phyloP scores from a whole-genome alignment of 306 rosid species.

The Dryas drummondii region DNA sequence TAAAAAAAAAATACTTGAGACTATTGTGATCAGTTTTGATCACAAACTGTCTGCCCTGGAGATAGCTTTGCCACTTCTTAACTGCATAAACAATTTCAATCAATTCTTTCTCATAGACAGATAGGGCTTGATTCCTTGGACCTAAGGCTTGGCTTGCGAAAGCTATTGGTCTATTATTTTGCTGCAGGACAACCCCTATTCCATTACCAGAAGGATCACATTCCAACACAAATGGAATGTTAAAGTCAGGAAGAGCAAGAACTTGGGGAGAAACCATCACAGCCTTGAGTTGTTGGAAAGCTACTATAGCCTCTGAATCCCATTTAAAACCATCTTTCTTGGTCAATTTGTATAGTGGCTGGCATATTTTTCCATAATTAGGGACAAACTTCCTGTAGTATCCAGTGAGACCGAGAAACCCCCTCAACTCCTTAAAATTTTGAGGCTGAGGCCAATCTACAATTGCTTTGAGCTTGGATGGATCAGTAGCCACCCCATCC shows the following conservation, averaged over 20 bases:
- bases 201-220: neutral
- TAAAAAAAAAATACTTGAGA: too few species aligned
- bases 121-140: too few species aligned
- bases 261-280: neutral
- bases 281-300: neutral
- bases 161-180: neutral
- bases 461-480: neutral
- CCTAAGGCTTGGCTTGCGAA: too few species aligned
- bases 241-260: neutral
- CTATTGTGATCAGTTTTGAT: too few species aligned
- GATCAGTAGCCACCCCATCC: neutral
- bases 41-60: too few species aligned
- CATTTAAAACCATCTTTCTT: neutral
- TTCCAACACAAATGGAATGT: neutral
- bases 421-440: neutral
- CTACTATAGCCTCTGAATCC: neutral
- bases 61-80: too few species aligned
- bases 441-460: neutral
- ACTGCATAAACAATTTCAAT: too few species aligned
- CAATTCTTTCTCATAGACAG: too few species aligned
- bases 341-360: neutral
- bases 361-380: neutral
- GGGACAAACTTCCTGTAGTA: neutral
- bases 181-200: neutral
- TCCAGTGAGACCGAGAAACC: neutral